Evolutionary conservation across 148 eudicot species (phyloP).

Genomic region (Heliamphora exappendiculata): DNA sequence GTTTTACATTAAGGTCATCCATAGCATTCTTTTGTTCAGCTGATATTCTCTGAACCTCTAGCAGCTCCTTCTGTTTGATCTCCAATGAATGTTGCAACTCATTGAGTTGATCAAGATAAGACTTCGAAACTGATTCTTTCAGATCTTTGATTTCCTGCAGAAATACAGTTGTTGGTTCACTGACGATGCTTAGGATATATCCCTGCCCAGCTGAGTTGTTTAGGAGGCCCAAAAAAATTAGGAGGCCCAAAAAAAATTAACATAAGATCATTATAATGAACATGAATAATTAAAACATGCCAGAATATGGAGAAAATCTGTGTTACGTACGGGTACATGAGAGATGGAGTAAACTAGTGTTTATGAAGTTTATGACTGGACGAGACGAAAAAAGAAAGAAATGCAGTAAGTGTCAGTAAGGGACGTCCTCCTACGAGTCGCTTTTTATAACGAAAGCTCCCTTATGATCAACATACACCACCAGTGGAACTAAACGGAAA

Average conservation of each 20-base stretch:
- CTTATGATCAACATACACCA: no score
- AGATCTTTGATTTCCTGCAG: conserved; percentile 70
- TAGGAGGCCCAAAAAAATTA: not conserved
- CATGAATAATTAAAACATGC: not conserved
- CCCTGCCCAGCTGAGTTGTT: conserved; percentile 5
- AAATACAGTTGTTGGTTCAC: conserved; percentile 6
- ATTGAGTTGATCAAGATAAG: conserved; percentile 51
- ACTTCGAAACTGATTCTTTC: conserved; percentile 58
- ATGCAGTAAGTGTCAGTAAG: no score
- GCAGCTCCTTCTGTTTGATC: conserved; percentile 55
- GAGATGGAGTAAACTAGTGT: no score
- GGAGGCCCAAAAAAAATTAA: not conserved
- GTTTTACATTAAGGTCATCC: conserved; percentile 74
- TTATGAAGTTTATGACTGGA: no score
- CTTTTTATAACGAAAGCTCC: no score
- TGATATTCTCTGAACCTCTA: conserved; percentile 42
- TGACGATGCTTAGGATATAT: not conserved
- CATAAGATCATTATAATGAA: not conserved
- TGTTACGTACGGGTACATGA: no score
- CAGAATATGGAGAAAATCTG: not conserved
- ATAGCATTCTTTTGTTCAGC: conserved; percentile 72
- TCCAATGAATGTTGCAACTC: conserved; percentile 52
- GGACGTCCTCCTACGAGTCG: no score
- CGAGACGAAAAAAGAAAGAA: no score
- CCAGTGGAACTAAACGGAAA: no score